phyloP scores from a whole-genome alignment of 2,329 filamentous ascomycete genomes.

The Paramyrothecium roridum region DNA sequence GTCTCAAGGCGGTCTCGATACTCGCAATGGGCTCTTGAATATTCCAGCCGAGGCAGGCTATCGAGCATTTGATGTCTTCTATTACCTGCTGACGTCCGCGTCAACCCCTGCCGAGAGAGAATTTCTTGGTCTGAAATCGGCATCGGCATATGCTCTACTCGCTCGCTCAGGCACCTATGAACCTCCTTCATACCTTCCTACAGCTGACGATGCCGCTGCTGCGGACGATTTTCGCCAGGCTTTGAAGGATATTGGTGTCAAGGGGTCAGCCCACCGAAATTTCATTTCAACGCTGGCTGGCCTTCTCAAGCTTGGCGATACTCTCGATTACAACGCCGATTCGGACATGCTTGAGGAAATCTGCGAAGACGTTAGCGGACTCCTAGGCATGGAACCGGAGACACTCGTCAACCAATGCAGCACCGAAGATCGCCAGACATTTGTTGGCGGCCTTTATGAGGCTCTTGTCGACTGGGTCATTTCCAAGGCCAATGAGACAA shows the following conservation, averaged over 20 bases:
- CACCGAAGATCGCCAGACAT: constrained; percentile 76
- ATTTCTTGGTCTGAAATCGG: constrained; percentile 75
- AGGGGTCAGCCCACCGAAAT: constrained; percentile 75
- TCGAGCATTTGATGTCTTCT: constrained; percentile 95
- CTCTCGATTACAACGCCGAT: constrained; percentile 79
- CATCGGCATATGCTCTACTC: constrained; percentile 74
- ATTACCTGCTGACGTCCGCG: constrained; percentile 90
- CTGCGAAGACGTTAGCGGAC: constrained; percentile 83
- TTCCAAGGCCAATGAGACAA: constrained; percentile 80
- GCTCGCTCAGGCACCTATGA: constrained; percentile 81
- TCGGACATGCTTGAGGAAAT: constrained; percentile 80
- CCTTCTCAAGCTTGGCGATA: constrained; percentile 87
- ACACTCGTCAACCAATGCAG: constrained; percentile 74
- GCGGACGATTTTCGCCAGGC: constrained; percentile 90
- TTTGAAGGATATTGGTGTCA: constrained; percentile 90
- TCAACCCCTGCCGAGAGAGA: constrained; percentile 87
- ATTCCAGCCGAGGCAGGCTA: constrained; percentile 78
- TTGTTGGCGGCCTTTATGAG: constrained; percentile 89
- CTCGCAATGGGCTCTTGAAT: constrained; percentile 72
- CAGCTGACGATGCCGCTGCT: constrained; percentile 86
- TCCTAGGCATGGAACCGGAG: constrained; percentile 85
- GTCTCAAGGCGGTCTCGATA: constrained; percentile 86
- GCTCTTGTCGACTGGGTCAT: constrained; percentile 94
- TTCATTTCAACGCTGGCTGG: constrained; percentile 84
- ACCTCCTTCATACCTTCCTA: constrained; percentile 84